Evolutionary conservation across 2,329 filamentous ascomycete species (phyloP).

Genomic region (Ophiostoma sp.): DNA sequence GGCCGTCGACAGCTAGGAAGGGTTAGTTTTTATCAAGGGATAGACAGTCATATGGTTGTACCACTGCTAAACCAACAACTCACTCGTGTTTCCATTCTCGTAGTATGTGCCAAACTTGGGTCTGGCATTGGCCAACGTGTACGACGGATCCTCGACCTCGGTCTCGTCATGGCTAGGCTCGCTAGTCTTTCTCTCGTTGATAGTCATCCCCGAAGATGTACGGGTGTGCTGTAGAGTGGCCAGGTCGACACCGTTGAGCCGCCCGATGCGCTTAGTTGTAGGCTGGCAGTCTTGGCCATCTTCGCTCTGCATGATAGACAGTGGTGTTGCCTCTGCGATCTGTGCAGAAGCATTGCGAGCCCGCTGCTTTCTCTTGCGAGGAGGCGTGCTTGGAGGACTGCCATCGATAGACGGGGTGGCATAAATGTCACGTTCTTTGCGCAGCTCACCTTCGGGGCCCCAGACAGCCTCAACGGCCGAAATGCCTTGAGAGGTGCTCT

Average conservation of each 20-base stretch:
- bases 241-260: not conserved
- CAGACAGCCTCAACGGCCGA: slow-evolving; percentile 62
- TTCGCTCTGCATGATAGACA: not conserved
- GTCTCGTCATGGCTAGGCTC: slow-evolving; percentile 1
- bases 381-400: slow-evolving; percentile 42
- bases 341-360: not conserved
- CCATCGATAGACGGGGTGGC: slow-evolving; percentile 51
- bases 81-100: slow-evolving; percentile 23
- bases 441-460: slow-evolving; percentile 46
- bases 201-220: not conserved
- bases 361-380: slow-evolving; percentile 25
- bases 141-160: slow-evolving; percentile 15
- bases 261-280: slow-evolving; percentile 16
- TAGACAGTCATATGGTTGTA: not conserved
- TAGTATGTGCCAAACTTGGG: slow-evolving; percentile 24
- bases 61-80: not conserved
- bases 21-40: not conserved
- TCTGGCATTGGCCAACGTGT: not conserved
- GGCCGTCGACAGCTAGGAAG: slow-evolving; percentile 4
- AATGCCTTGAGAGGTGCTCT: slow-evolving; percentile 58
- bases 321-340: not conserved
- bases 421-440: slow-evolving; percentile 54
- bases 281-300: not conserved
- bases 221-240: slow-evolving; percentile 8
- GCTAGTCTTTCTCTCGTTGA: not conserved